Evolutionary conservation across 768 basidiomycete species (phyloP), one percentile per base, ranked within the genome.

Genomic region (Solioccasus polychromus): DNA sequence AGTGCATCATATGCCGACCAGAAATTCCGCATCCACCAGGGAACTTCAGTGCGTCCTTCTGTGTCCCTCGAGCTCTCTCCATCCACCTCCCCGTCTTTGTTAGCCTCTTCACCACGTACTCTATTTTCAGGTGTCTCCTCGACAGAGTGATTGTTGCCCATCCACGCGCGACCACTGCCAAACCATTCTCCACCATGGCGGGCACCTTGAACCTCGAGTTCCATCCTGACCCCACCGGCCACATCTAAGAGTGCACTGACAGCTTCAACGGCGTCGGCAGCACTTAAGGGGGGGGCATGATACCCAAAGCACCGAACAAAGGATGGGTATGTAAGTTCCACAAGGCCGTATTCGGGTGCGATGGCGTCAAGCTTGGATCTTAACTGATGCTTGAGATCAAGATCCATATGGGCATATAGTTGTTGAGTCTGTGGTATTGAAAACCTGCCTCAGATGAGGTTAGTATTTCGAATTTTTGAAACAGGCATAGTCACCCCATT

Each of bases 151-250:
- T 64, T 71, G 25, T 66, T 67, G 3, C 77, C 69, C 48, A 87
- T 81, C 94, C 95, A 97, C 8, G 83, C 59, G 48, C 72, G 77
- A 4, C 87, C 85, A 12, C 85, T 82, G 12, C 92, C 92, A 59
- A 97, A 97, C 92, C 94, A 95, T 68, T 97, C 94, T 3, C 94
- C 94, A 11, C 94, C 94, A 46, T 91, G 87, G 38, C 85, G 75
- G 25, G 86, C 78, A 29, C 92, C 92, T 62, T 94, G 90, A 9
- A 87, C 68, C 64, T 96, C 94, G 14, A 98, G 74, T 58, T 97
- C 93, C 67, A 99, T 78, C 36, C 82, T 73, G n/a, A 95, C 77
- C 2, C 96, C 94, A 34, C 80, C 83, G 2, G 93, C 94, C 12
- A 92, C 90, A 55, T 98, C 94, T 23, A 98, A 67, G 34, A 99